Percentiles rank a stretch among this genome's conserved stretches.
phyloP scores from a whole-genome alignment of 208 protist genomes.

The Crithidia acanthocephali region DNA sequence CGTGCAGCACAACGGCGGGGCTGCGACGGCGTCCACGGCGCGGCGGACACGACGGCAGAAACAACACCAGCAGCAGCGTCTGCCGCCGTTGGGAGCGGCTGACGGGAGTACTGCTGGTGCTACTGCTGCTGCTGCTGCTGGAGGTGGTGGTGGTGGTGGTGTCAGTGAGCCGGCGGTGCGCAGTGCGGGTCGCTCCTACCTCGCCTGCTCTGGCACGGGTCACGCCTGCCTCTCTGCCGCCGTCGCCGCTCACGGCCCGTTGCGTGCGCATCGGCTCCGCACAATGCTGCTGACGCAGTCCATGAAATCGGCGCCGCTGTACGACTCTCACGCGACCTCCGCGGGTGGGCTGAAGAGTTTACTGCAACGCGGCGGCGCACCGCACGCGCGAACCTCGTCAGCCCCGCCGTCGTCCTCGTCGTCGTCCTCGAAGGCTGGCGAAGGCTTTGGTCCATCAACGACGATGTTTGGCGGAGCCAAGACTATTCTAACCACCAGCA shows the following conservation, averaged over 20 bases:
- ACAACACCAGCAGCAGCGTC: neutral
- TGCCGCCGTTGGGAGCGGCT: neutral
- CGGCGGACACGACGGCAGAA: conserved; percentile 9
- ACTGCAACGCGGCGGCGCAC: neutral
- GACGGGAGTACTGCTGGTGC: neutral
- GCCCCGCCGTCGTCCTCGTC: neutral
- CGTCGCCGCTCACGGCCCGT: conserved; percentile 8
- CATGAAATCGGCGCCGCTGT: neutral
- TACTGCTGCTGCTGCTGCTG: neutral
- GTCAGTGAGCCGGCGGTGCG: neutral
- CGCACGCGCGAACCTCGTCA: neutral
- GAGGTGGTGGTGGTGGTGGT: neutral
- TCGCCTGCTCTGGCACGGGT: conserved; percentile 69
- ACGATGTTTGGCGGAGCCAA: conserved; percentile 1
- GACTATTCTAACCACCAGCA: conserved; percentile 32
- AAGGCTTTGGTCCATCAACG: neutral
- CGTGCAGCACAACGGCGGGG: conserved; percentile 12
- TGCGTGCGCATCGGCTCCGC: conserved; percentile 20
- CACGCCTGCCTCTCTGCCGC: conserved; percentile 54
- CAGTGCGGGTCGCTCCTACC: conserved; percentile 32
- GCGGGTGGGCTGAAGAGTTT: neutral
- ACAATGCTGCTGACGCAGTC: conserved; percentile 15
- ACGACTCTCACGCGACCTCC: neutral
- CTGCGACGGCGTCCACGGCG: neutral
- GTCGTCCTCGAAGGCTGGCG: neutral